These are phyloP conservation scores for Trichophyton verrucosum DNA, from an alignment of 2,329 filamentous ascomycete species.

Conservation along the genomic window DNA sequence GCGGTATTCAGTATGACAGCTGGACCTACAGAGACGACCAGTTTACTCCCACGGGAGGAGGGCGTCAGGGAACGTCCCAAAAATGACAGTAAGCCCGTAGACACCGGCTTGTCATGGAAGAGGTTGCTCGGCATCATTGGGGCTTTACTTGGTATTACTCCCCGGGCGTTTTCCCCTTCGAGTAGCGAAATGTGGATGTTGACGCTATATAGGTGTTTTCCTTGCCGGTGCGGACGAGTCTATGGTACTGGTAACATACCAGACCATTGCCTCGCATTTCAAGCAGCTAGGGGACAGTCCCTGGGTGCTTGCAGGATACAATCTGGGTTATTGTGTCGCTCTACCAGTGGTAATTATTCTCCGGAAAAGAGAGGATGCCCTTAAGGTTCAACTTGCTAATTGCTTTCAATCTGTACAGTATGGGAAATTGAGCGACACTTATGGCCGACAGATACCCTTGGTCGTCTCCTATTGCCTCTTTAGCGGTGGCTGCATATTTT, in stretches of 20 bases:
- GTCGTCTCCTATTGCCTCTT: neutral
- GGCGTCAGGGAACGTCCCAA: neutral
- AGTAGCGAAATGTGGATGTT: neutral
- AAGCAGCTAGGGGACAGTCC: neutral
- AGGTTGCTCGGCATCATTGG: neutral
- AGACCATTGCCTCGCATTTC: slow-evolving; percentile 1
- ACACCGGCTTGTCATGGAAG: neutral
- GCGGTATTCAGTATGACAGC: neutral
- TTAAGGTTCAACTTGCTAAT: neutral
- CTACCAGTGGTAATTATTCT: slow-evolving; percentile 1
- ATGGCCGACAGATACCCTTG: neutral
- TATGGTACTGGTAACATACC: slow-evolving; percentile 2
- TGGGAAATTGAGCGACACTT: slow-evolving; percentile 1
- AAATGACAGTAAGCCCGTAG: neutral
- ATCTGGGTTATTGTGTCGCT: neutral
- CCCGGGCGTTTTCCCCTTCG: neutral
- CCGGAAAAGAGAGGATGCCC: neutral
- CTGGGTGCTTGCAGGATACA: neutral
- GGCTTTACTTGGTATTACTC: neutral
- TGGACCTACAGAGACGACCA: neutral
- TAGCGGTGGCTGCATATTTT: neutral
- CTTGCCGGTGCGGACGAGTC: slow-evolving; percentile 4
- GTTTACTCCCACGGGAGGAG: neutral
- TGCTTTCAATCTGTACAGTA: neutral
- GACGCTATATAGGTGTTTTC: neutral